Base-by-base conservation (phyloP, 2,329 filamentous ascomycete genomes). In the Colletotrichum navitas region DNA sequence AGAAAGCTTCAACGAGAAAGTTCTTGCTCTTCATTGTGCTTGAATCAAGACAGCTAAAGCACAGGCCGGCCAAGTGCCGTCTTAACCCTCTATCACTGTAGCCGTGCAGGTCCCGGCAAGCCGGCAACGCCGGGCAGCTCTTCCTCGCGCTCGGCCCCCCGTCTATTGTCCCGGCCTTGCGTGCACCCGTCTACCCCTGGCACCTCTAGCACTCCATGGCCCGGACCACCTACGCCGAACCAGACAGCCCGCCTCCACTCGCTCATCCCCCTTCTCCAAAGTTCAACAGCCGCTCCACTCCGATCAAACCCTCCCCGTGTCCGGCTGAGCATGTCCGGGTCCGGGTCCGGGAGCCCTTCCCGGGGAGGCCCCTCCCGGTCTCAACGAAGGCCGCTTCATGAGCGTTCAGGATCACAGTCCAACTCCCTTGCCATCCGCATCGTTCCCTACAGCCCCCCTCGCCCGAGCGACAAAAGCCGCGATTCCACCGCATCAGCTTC, bases 371-470 rank as follows among this genome's bases (percentile, higher is more conserved):
- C 69, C 60, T 73, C 69, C 70, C 79, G 75, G 75, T 75, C 76
- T 76, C 78, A 74, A 74, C 78, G 74, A 68, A 74, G 75, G 74
- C 81, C 83, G 49, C 78, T 83, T 66, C 79, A 81, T 73, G 81
- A 84, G 76, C 81, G 81, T 66, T 80, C 81, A 47, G 79, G 79
- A 39, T 83, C 84, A 72, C 81, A 84, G 75, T 81, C 79, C 75
- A 85, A 81, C 74, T 77, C 77, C 51, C 78, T 81, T 52, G 80
- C 81, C 71, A 86, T 87, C 75, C 84, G 85, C 61, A 75, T 87
- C 66, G 85, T 87, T 61, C 84, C 85, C 26, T 86, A 86, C 74
- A 83, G 84, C 29, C 85, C 85, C 55, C 83, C 84, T 10, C 81
- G 81, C 60, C 78, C 80, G 56, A 80, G 52, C 45, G 52, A 64